Evolutionary conservation across 75 land plant species (phyloP).

Genomic region (Azolla pinnata): DNA sequence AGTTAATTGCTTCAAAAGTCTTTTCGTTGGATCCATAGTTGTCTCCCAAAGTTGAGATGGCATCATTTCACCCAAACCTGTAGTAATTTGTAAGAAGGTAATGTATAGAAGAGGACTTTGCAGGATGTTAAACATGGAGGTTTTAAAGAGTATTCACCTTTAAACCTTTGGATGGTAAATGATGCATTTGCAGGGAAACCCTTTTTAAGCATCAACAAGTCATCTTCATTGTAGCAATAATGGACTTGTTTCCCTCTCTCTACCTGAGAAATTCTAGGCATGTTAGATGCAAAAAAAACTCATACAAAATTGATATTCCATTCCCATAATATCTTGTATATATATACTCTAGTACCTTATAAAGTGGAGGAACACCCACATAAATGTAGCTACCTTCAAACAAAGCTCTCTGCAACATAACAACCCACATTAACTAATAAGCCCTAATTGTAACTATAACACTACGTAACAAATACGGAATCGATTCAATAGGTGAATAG

Average conservation of each 20-base stretch:
- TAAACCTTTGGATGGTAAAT: slow-evolving; percentile 82
- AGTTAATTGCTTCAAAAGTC: slow-evolving; percentile 68
- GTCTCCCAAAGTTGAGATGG: slow-evolving; percentile 95
- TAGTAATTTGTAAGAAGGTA: not conserved
- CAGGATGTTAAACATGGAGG: not conserved
- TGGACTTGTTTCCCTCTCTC: slow-evolving; percentile 83
- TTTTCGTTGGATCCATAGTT: slow-evolving; percentile 70
- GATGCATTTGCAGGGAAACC: slow-evolving; percentile 79
- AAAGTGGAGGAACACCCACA: slow-evolving; percentile 95
- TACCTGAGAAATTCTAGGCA: slow-evolving; percentile 39
- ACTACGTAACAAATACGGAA: too few species aligned
- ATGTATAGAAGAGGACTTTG: not conserved
- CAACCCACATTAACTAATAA: too few species aligned
- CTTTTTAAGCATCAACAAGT: slow-evolving; percentile 49
- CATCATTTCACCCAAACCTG: slow-evolving; percentile 99
- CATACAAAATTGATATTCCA: too few species aligned
- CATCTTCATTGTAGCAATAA: slow-evolving; percentile 76
- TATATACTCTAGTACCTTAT: slow-evolving; percentile 93
- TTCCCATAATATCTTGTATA: too few species aligned
- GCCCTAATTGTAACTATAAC: too few species aligned
- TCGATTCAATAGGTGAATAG: too few species aligned
- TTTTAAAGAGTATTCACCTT: slow-evolving; percentile 65
- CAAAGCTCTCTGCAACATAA: slow-evolving; percentile 76
- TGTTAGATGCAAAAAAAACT: too few species aligned
- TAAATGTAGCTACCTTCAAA: slow-evolving; percentile 92